Conservation (phyloP, 129 eudicot genomes). For the Ambrosia trifida region DNA sequence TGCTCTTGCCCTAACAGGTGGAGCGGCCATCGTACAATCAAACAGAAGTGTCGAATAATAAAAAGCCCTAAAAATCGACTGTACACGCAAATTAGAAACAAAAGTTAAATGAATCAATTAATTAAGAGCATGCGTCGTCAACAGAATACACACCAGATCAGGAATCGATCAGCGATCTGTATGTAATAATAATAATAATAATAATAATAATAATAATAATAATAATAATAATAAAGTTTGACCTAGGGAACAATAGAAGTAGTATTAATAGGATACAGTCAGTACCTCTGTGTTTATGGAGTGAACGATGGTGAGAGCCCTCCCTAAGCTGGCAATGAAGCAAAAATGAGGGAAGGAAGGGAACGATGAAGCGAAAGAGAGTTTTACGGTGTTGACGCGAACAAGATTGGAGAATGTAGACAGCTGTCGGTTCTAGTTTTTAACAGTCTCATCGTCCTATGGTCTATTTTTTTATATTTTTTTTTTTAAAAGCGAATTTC, state of each 20-base stretch:
- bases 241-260: too few species aligned
- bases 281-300: not conserved
- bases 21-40: slow-evolving; percentile 67
- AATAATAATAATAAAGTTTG: slow-evolving; percentile 3
- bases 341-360: slow-evolving; percentile 16
- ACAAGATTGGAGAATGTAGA: slow-evolving; percentile 23
- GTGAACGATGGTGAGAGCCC: slow-evolving; percentile 26
- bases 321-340: too few species aligned
- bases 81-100: slow-evolving; percentile 6
- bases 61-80: slow-evolving; percentile 28
- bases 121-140: not conserved
- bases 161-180: slow-evolving; percentile 15
- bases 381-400: slow-evolving; percentile 29
- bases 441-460: not conserved
- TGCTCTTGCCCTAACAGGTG: slow-evolving; percentile 79
- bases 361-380: slow-evolving; percentile 20
- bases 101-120: slow-evolving; percentile 18
- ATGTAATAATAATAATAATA: too few species aligned
- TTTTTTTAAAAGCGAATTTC: too few species aligned
- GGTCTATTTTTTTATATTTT: too few species aligned
- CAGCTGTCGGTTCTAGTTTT: slow-evolving; percentile 22
- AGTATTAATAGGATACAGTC: too few species aligned
- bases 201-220: too few species aligned
- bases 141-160: slow-evolving; percentile 31
- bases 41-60: slow-evolving; percentile 13